These are phyloP conservation scores for Candida smagusa DNA, from an alignment of 1,139 yeast genomes.

Conservation along the genomic window DNA sequence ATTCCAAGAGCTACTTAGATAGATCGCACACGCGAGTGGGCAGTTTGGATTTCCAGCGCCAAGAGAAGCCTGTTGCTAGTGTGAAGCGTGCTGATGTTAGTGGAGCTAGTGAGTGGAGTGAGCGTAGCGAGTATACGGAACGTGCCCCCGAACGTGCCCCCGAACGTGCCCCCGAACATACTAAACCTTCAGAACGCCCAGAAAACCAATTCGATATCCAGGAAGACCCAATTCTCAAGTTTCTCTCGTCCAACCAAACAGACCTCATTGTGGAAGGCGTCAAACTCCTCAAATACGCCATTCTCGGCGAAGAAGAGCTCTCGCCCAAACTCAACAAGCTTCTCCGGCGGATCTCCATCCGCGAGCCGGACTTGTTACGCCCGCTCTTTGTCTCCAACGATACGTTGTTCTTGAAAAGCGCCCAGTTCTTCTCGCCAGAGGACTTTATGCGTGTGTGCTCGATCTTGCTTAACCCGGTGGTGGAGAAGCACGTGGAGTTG, in stretches of 20 bases:
- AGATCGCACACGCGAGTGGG: not conserved
- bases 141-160: not conserved
- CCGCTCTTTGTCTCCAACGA: constrained; percentile 31
- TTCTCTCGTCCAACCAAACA: constrained; percentile 30
- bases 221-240: constrained; percentile 35
- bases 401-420: constrained; percentile 21
- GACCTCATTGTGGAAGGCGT: constrained; percentile 34
- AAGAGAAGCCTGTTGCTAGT: no score
- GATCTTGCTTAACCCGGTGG: constrained; percentile 25
- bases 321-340: constrained; percentile 21
- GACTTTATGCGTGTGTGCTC: constrained; percentile 35
- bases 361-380: constrained; percentile 25
- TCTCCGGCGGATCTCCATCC: constrained; percentile 26
- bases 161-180: not conserved
- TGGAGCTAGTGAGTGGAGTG: no score
- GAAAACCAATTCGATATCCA: constrained; percentile 20
- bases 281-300: constrained; percentile 35
- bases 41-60: not conserved
- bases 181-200: not conserved
- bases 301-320: constrained; percentile 35
- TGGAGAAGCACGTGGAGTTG: constrained; percentile 20
- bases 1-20: not conserved
- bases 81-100: not conserved
- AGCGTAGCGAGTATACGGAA: not conserved
- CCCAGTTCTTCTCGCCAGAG: constrained; percentile 25